Evolutionary conservation across 2,329 filamentous ascomycete species (phyloP).

Genomic region (Colletotrichum magnum): DNA sequence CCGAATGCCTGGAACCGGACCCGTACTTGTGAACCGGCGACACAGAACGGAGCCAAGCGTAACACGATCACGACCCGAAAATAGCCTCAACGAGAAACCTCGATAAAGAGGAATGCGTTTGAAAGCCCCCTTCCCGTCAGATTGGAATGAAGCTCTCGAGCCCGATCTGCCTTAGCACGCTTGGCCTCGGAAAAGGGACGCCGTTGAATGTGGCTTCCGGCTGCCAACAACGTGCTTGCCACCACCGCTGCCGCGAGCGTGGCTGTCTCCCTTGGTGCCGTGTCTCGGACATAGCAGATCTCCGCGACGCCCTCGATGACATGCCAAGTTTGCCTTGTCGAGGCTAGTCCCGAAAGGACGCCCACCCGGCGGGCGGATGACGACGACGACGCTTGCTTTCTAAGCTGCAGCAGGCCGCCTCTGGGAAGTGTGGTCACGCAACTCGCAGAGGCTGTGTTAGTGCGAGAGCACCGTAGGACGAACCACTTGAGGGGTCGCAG

Average conservation of each 20-base stretch:
- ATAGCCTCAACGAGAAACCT: not conserved
- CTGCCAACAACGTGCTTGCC: not conserved
- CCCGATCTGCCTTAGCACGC: not conserved
- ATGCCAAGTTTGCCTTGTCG: conserved; percentile 30
- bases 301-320: conserved; percentile 7
- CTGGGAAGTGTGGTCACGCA: conserved; percentile 9
- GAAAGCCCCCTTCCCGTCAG: not conserved
- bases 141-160: not conserved
- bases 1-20: conserved; percentile 1
- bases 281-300: conserved; percentile 27
- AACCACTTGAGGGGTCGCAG: not conserved
- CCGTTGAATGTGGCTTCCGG: conserved; percentile 7
- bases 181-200: not conserved
- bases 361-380: conserved; percentile 22
- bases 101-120: not conserved
- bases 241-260: not conserved
- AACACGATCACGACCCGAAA: not conserved
- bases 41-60: too few relatives aligned
- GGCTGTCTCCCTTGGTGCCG: not conserved
- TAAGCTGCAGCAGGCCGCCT: conserved; percentile 1
- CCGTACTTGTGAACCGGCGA: not conserved
- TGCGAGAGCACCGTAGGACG: not conserved
- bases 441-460: conserved; percentile 12
- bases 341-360: conserved; percentile 10
- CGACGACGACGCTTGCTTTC: conserved; percentile 26